Evolutionary conservation across 352 stramenopile species (phyloP).

Genomic region (Thraustotheca clavata): DNA sequence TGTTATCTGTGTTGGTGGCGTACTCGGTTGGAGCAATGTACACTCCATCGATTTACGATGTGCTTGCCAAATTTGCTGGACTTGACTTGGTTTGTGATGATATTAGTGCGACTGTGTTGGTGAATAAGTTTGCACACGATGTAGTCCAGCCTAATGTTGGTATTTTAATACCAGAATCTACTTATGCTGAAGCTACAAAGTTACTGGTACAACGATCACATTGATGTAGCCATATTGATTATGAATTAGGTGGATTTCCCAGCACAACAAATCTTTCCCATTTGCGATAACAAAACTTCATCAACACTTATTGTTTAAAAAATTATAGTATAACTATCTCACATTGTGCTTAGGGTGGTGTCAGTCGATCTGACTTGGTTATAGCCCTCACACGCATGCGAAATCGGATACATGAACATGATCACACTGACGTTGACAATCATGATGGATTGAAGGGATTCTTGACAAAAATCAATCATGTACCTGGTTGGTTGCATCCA

Average conservation of each 20-base stretch:
- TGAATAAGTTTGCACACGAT: constrained; percentile 47
- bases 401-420: background rate
- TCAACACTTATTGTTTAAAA: constrained; percentile 40
- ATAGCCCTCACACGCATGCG: constrained; percentile 59
- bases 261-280: constrained; percentile 69
- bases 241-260: constrained; percentile 29
- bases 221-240: background rate
- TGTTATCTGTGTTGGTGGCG: constrained; percentile 67
- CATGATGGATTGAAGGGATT: constrained; percentile 28
- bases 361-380: constrained; percentile 69
- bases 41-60: constrained; percentile 79
- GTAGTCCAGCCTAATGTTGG: constrained; percentile 50
- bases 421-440: constrained; percentile 24
- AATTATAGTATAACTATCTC: background rate
- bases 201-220: constrained; percentile 34
- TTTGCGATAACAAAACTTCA: constrained; percentile 53
- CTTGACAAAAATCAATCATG: background rate
- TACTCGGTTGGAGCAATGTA: constrained; percentile 76
- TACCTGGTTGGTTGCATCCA: background rate
- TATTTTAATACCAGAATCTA: constrained; percentile 64
- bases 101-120: constrained; percentile 70
- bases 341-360: constrained; percentile 32
- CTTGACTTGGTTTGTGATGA: constrained; percentile 80
- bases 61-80: constrained; percentile 62
- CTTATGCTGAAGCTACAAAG: constrained; percentile 58